Base-by-base conservation (phyloP, 2,329 filamentous ascomycete genomes). In the Aspergillus sergii region DNA sequence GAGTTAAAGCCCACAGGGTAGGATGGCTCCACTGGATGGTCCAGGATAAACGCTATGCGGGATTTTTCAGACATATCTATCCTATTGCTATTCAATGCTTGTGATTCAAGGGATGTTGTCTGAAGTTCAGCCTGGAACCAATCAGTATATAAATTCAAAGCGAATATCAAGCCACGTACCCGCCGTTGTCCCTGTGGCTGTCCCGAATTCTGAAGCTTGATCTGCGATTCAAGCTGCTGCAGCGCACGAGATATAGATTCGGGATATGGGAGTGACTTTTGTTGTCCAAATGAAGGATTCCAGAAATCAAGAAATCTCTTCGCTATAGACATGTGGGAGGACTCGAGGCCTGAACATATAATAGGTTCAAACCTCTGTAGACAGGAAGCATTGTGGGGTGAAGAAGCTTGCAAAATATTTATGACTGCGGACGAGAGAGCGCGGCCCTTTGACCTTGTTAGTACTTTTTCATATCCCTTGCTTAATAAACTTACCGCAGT, bases 211-310 rank as follows among this genome's bases (percentile, higher is more conserved):
- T 76, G 74, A 43, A 88, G 71, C 12, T 86, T 82, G 2, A 84
- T 80, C 58, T 86, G 81, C 1, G 84, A 78, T n/a, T 84, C 83
- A 14, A 93, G 77, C 19, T 84, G 85, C 30, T 85, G 80, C 39
- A 97, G 80, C 1, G 88, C 85, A 2, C 82, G 76, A 69, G 88
- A 87, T 6, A 97, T 81, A 34, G 80, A 81, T 12, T 84, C 76
- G 0, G 93, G 90, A 75, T 92, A 94, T 28, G 86, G 78, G 1
- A 93, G 72, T 6, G 79, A 78, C 4, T 86, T 81, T 45, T 86
- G 83, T 19, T 84, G 79, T 23, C 88, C 88, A 71, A 92, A 93
- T 0, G 89, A 85, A 0, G 78, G 74, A 68, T 93, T 94, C 93
- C 93, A 97, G 65, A 85, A 82, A 19, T 77, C 72, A 30, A 89